Evolutionary conservation across 2,329 filamentous ascomycete species (phyloP), one percentile per base, ranked within the genome.

Genomic region (Cercospora sp.): DNA sequence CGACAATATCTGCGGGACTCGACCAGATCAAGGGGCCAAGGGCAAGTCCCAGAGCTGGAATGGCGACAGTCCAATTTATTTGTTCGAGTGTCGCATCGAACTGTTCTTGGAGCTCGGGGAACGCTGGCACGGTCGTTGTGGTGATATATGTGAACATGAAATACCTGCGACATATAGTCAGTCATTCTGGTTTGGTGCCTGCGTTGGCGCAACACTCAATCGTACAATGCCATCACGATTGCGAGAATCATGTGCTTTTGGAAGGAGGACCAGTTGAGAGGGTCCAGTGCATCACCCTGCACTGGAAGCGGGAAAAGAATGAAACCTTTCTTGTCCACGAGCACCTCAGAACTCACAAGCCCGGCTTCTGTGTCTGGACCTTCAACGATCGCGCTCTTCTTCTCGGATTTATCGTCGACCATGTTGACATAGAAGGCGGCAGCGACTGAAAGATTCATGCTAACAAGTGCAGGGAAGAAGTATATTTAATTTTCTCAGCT

Each of bases 111-210:
- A 71, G 48, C 31, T 63, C 67, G 31, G 67, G 67, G 20, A 71
- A 71, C 5, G 69, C 61, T 13, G 69, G 69, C 3, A 71, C 69
- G 8, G 69, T 71, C 6, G 67, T 70, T 18, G 69, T 71, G n/a
- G 69, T 71, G 26, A 71, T 62, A 57, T 69, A 71, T 1, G 69
- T 71, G 69, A 71, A 71, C 65, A 71, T 67, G 60, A 71, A 71
- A 48, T 71, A 71, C 39, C 68, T 70, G 55, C 7, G 13, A 60
- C 12, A 26, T 5, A 18, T 23, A 18, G 16, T 48, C 26, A 62
- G 42, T 6, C 23, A 6, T 28, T n/a, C 9, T 30, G 7, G 3
- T 13, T 18, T 7, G 4, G 6, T 42, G 12, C 18, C 18, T 36
- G 55, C 36, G 10, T 5, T n/a, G 8, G 9, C 23, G 1, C 3